Conservation (phyloP, 2,329 filamentous ascomycete genomes). For the Myriosclerotinia scirpicola region DNA sequence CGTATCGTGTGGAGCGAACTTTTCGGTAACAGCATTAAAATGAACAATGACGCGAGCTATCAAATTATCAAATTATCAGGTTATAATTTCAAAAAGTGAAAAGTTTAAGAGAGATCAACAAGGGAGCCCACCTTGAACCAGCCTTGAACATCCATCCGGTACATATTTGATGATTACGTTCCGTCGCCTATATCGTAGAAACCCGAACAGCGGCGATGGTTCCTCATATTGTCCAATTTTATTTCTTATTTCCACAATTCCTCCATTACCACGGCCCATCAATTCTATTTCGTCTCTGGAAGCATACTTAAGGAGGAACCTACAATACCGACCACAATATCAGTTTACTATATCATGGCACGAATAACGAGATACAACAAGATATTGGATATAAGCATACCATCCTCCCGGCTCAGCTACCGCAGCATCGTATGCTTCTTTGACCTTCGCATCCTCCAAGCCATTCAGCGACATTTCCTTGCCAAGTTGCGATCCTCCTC, state of each 20-base stretch:
- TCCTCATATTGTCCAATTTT: conserved; percentile 78
- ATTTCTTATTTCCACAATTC: conserved; percentile 79
- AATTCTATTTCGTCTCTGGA: conserved; percentile 86
- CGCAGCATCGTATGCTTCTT: conserved; percentile 80
- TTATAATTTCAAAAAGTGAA: conserved; percentile 28
- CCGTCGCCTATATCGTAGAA: conserved; percentile 83
- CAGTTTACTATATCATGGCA: conserved; percentile 25
- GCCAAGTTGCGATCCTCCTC: conserved; percentile 19
- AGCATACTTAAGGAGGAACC: conserved; percentile 92
- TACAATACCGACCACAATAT: conserved; percentile 44
- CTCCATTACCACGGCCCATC: conserved; percentile 72
- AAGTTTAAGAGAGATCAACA: conserved; percentile 32
- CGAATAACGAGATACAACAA: background rate
- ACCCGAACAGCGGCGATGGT: conserved; percentile 84
- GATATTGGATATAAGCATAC: conserved; percentile 48
- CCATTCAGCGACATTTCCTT: conserved; percentile 89
- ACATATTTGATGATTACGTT: conserved; percentile 93
- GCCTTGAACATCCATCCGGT: conserved; percentile 83
- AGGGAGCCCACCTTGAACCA: conserved; percentile 75
- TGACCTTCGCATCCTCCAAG: conserved; percentile 76
- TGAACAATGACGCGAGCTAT: conserved; percentile 79
- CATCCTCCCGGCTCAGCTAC: conserved; percentile 87
- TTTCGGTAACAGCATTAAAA: conserved; percentile 65
- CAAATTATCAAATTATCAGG: conserved; percentile 27
- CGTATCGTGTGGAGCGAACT: conserved; percentile 83